Percentiles rank a stretch among this genome's conserved stretches.
phyloP scores from a whole-genome alignment of 768 basidiomycete species.

The Russula earlei region DNA sequence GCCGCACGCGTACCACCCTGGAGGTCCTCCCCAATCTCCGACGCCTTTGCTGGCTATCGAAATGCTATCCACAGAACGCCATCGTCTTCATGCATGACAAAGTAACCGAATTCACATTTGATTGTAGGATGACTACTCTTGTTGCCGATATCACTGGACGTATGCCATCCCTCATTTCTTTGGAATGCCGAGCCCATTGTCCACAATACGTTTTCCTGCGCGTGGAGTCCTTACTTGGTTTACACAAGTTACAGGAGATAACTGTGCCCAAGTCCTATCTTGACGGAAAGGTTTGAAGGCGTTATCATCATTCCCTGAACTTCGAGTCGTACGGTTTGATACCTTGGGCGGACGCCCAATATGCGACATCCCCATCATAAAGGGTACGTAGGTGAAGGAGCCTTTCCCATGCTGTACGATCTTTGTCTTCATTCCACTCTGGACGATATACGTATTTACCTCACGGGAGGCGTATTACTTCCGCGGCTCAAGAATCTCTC shows the following conservation, averaged over 20 bases:
- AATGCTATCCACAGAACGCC: not conserved
- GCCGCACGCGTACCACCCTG: conserved; percentile 17
- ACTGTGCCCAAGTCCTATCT: conserved; percentile 12
- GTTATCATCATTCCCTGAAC: conserved; percentile 12
- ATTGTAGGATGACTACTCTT: not conserved
- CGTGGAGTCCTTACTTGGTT: conserved; percentile 6
- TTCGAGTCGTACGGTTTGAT: conserved; percentile 12
- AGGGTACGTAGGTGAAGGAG: conserved; percentile 2
- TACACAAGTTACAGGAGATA: conserved; percentile 6
- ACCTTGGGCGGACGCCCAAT: not conserved
- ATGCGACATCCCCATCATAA: not conserved
- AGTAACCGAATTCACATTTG: conserved; percentile 12
- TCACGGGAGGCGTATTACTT: conserved; percentile 12
- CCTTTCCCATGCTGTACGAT: conserved; percentile 15
- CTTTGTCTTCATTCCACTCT: conserved; percentile 16
- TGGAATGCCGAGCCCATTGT: too few relatives aligned
- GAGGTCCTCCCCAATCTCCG: conserved; percentile 19
- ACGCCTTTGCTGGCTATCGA: conserved; percentile 11
- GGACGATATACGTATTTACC: conserved; percentile 14
- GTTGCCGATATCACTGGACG: conserved; percentile 11
- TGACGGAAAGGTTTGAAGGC: not conserved
- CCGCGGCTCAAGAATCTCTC: conserved; percentile 9
- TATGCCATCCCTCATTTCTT: conserved; percentile 14
- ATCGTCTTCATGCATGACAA: conserved; percentile 20
- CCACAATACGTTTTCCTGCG: too few relatives aligned